phyloP scores from a whole-genome alignment of 495 filamentous ascomycete genomes.

The Pyrenopolyporus hunteri region DNA sequence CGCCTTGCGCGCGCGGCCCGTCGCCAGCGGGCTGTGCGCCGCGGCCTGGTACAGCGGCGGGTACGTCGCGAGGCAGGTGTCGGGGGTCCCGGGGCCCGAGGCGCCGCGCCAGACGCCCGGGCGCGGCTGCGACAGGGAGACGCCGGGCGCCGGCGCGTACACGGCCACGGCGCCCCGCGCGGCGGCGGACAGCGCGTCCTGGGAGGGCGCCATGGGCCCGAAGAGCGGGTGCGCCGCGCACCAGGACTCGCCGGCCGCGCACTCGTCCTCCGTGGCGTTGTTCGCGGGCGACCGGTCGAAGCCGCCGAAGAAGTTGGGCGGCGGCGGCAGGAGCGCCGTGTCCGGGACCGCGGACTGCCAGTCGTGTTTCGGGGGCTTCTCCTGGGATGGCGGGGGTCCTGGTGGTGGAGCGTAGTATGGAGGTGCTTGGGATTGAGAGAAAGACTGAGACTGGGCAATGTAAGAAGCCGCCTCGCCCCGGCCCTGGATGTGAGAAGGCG shows the following conservation, averaged over 20 bases:
- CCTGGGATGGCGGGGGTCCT: slow-evolving; percentile 43
- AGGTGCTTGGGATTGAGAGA: no score
- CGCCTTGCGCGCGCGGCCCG: slow-evolving; percentile 54
- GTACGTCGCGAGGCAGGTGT: slow-evolving; percentile 66
- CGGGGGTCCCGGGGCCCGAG: slow-evolving; percentile 44
- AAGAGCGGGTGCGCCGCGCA: slow-evolving; percentile 68
- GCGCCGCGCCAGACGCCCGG: slow-evolving; percentile 53
- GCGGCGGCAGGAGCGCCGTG: slow-evolving; percentile 79
- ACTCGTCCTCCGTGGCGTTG: slow-evolving; percentile 74
- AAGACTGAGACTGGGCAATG: no score
- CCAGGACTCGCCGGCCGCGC: slow-evolving; percentile 75
- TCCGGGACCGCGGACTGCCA: slow-evolving; percentile 82
- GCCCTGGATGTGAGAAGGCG: no score
- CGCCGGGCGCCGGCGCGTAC: slow-evolving; percentile 38
- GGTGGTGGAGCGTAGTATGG: slow-evolving; percentile 40
- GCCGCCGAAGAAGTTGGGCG: slow-evolving; percentile 68
- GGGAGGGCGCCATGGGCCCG: slow-evolving; percentile 59
- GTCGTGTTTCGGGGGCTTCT: slow-evolving; percentile 62
- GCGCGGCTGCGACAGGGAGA: slow-evolving; percentile 38
- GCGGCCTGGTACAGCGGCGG: slow-evolving; percentile 78
- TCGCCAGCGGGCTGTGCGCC: slow-evolving; percentile 68
- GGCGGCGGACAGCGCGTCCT: slow-evolving; percentile 48
- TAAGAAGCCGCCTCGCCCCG: no score
- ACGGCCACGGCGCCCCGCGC: slow-evolving; percentile 44
- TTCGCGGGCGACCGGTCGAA: slow-evolving; percentile 70